Base-by-base conservation (phyloP, 176 grass and related monocot species). In the Pontederia crassipes region DNA sequence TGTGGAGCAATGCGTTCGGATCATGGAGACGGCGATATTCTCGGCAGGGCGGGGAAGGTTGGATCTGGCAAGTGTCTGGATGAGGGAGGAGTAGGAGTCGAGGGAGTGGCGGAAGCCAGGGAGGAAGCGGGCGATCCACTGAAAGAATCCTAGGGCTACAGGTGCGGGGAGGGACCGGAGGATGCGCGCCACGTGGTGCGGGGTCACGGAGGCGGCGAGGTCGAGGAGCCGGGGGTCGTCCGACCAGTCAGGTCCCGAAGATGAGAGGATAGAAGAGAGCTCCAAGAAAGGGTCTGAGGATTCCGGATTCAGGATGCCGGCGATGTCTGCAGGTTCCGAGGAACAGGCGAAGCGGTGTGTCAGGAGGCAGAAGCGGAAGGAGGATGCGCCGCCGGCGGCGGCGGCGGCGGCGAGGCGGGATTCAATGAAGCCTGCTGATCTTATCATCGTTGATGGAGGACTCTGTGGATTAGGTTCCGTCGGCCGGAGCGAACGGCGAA, bases 101-200 rank as follows among this genome's bases (percentile, higher is more conserved):
- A 83, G 57, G 20, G 79, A 82, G 62, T 91, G 92, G 66, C 59
- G 74, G 64, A 91, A 97, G 8, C 92, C 76, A 3, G 67, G 70
- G 59, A 56, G 57, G 49, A 40, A 3, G 32, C 77, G 81, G 13
- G 29, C 77, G 58, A 88, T 49, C 83, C 81, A 91, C 16, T 80
- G 66, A 76, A 97, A 97, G 81, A 88, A 96, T 28, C 66, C 66
- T 55, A 90, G 75, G 8, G 87, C 86, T 7, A 67, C 81, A 18
- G 71, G 51, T 0, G 86, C 81, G 11, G 78, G 74, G 4, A n/a
- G 24, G 5, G 78, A 45, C 13, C 52, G 49, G 50, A 97, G 75
- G 65, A 88, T 73, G 54, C 67, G 54, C 10, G 76, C 77, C n/a
- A 97, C 81, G 64, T 85, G 81, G 3, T 60, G 61, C 2, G 87